phyloP scores from a whole-genome alignment of 345 rosid genomes.

The Eucalyptus regnans region DNA sequence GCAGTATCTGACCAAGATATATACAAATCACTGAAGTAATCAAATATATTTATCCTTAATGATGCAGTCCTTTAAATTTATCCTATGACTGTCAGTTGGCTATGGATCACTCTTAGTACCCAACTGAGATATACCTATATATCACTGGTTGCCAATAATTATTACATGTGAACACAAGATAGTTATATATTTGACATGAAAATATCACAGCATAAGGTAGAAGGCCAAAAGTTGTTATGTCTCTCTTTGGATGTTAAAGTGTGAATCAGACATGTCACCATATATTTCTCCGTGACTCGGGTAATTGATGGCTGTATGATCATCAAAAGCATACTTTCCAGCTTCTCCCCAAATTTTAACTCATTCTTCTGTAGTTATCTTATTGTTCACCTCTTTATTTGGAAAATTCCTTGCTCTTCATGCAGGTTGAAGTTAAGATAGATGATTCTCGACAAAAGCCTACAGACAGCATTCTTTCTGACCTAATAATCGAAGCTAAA shows the following conservation, averaged over 20 bases:
- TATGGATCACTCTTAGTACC: neutral
- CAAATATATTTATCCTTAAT: neutral
- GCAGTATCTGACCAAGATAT: neutral
- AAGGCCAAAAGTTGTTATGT: neutral
- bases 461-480: slow-evolving; percentile 32
- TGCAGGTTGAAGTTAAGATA: slow-evolving; percentile 88
- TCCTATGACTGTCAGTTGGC: neutral
- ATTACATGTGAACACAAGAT: neutral
- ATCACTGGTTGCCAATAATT: neutral
- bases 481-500: slow-evolving; percentile 67
- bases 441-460: slow-evolving; percentile 43
- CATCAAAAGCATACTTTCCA: neutral
- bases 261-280: neutral
- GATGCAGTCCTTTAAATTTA: neutral
- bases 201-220: neutral
- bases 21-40: neutral
- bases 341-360: neutral
- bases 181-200: neutral
- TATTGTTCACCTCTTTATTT: neutral
- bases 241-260: neutral
- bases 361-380: neutral
- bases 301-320: neutral
- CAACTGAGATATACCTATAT: neutral
- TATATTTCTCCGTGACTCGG: neutral
- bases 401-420: neutral